Evolutionary conservation across 2,329 filamentous ascomycete genomes (phyloP).

Genomic region (Huntiella abstrusa): DNA sequence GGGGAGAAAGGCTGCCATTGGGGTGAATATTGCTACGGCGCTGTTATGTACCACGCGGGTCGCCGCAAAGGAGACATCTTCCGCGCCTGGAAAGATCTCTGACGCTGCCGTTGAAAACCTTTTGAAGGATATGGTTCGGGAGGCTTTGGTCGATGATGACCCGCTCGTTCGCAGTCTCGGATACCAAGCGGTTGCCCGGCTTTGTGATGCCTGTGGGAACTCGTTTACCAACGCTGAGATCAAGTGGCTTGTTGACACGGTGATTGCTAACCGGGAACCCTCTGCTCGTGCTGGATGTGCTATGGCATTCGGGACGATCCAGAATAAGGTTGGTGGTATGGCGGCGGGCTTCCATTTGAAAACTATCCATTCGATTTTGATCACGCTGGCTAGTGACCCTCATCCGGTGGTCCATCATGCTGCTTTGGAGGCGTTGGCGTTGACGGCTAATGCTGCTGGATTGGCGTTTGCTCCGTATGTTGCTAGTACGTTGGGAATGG

Average conservation of each 20-base stretch:
- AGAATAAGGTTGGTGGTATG: conserved; percentile 93
- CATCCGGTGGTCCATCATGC: conserved; percentile 93
- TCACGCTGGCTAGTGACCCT: conserved; percentile 89
- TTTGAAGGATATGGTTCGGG: conserved; percentile 53
- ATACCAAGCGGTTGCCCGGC: conserved; percentile 64
- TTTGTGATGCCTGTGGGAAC: conserved; percentile 73
- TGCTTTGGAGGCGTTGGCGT: conserved; percentile 74
- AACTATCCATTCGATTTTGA: conserved; percentile 92
- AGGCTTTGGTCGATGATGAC: conserved; percentile 66
- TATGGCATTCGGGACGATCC: conserved; percentile 79
- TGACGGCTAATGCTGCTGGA: conserved; percentile 80
- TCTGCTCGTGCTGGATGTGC: conserved; percentile 87
- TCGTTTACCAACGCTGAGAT: conserved; percentile 77
- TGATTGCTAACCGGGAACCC: conserved; percentile 83
- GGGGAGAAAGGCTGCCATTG: conserved; percentile 75
- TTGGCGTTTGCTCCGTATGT: conserved; percentile 84
- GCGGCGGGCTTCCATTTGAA: conserved; percentile 91
- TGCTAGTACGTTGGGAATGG: conserved; percentile 76
- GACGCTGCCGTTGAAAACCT: conserved; percentile 64
- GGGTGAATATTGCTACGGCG: conserved; percentile 73
- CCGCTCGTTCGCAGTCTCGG: conserved; percentile 72
- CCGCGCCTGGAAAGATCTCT: conserved; percentile 52
- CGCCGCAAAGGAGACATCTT: conserved; percentile 60
- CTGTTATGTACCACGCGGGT: conserved; percentile 67
- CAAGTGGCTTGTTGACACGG: conserved; percentile 81